Base-by-base conservation (phyloP, 106 monocot species). In the Amphibolis antarctica region DNA sequence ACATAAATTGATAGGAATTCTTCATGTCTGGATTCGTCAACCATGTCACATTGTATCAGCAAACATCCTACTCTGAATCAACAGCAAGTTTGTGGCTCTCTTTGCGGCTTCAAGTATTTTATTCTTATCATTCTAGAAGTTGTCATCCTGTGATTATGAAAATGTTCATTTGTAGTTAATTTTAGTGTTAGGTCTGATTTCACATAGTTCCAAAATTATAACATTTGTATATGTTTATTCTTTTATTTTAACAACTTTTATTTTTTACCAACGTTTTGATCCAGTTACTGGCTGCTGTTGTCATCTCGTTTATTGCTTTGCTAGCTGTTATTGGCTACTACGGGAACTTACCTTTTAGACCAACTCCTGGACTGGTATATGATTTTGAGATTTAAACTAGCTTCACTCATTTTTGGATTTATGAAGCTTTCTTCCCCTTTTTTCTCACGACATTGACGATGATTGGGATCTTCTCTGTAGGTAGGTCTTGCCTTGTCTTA, bases 291-390 rank as follows among this genome's bases (percentile, higher is more conserved):
- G 96, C 86, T 78, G 86, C 90, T 65, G 65, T 77, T 72, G 61
- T 98, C 36, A 82, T 98, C 73, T 79, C 77, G 66, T 87, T 78
- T 69, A 75, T 98, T 49, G 80, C 86, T 62, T 20, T 87, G 63
- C 87, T 87, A 79, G 80, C 96, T 47, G 73, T 87, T 54, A 13
- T 79, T 74, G 86, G 96, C 12, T 69, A 62, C 53, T 66, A 28
- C 31, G 42, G 68, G 36, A 62, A 74, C 80, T 70, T 85, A 62
- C 70, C 80, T 47, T n/a, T 90, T 73, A 98, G 74, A 65, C 79
- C 85, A 56, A 87, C 90, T 50, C 90, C 96, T 58, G 96, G 96
- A n/a, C 65, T 98, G 50, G 96, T 98, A n/a, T n/a, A n/a, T n/a
- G n/a, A n/a, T n/a, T n/a, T n/a, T n/a, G 72, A 73, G 77, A 19